Evolutionary conservation across 2,329 filamentous ascomycete species (phyloP).

Genomic region (Malbranchea zuffiana): DNA sequence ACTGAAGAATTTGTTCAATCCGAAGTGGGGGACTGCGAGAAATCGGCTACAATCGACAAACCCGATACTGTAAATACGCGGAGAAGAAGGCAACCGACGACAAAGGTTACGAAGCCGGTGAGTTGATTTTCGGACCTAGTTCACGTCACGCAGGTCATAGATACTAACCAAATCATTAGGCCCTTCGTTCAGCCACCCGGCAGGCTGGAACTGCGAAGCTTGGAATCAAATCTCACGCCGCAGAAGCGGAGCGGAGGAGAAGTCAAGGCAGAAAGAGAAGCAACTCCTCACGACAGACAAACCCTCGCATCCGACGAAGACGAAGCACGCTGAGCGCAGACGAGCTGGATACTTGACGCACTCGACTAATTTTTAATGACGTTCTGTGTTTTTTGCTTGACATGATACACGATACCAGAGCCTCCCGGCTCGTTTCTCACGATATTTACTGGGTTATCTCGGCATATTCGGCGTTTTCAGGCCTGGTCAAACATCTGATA

Average conservation of each 20-base stretch:
- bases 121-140: not conserved
- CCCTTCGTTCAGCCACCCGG: constrained; percentile 5
- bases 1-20: not conserved
- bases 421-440: too few relatives aligned
- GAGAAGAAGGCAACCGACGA: not conserved
- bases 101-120: not conserved
- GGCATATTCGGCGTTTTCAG: too few relatives aligned
- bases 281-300: constrained; percentile 21
- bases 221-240: constrained; percentile 34
- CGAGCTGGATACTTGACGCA: constrained; percentile 2
- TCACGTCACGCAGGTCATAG: not conserved
- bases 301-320: constrained; percentile 20
- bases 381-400: not conserved
- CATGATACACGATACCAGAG: too few relatives aligned
- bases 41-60: not conserved
- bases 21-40: not conserved
- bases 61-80: not conserved
- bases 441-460: too few relatives aligned
- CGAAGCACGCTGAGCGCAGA: constrained; percentile 14
- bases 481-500: too few relatives aligned
- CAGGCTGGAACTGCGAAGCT: constrained; percentile 32
- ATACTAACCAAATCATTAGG: constrained; percentile 6
- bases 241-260: constrained; percentile 26
- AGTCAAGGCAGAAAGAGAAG: constrained; percentile 27
- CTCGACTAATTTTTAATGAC: constrained; percentile 3